These are phyloP conservation scores for Ulota crispa DNA, from an alignment of 225 moss, liverwort and hornwort genomes.

Conservation along the genomic window DNA sequence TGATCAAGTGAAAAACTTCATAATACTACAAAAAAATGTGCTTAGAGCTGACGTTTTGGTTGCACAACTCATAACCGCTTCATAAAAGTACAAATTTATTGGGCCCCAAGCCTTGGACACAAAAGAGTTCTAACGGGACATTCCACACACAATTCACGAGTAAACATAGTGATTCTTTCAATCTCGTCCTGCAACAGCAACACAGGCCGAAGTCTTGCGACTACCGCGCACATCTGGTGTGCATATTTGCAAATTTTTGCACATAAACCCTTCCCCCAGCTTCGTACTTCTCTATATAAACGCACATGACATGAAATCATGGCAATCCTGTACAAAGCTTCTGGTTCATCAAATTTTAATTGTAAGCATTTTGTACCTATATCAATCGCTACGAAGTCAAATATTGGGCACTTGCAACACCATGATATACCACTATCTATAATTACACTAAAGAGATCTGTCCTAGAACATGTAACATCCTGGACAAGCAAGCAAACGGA, in stretches of 20 bases:
- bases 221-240: neutral
- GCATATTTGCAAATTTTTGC: neutral
- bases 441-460: neutral
- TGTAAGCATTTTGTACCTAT: neutral
- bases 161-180: neutral
- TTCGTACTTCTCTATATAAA: neutral
- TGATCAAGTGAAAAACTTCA: neutral
- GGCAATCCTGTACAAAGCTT: neutral
- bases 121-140: neutral
- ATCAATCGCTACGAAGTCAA: neutral
- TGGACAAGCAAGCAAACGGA: neutral
- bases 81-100: neutral
- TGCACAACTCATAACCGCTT: neutral
- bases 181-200: neutral
- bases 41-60: neutral
- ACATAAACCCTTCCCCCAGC: neutral
- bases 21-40: neutral
- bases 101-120: neutral
- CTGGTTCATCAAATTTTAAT: constrained; percentile 3
- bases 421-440: neutral
- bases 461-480: neutral
- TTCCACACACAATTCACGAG: neutral
- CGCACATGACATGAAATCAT: constrained; percentile 1
- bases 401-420: neutral
- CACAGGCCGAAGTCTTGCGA: neutral